phyloP scores from a whole-genome alignment of 2,329 filamentous ascomycete genomes.

The Reticulascus tulasneorum region DNA sequence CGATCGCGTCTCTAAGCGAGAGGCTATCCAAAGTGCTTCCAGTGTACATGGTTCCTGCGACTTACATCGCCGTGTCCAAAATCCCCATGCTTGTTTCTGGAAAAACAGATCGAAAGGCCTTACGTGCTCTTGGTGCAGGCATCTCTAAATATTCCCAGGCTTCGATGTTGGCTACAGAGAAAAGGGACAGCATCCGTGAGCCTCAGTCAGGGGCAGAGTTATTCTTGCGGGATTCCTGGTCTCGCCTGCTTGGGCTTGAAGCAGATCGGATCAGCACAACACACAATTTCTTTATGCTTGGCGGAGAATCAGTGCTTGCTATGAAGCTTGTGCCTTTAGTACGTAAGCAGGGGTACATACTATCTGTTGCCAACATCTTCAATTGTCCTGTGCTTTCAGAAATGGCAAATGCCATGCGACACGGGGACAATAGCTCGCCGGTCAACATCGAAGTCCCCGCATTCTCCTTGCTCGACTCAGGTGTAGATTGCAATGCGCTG shows the following conservation, averaged over 20 bases:
- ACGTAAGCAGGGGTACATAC: background rate
- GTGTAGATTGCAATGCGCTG: background rate
- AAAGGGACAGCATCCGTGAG: too few relatives aligned
- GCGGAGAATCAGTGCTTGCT: constrained; percentile 20
- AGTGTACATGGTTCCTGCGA: constrained; percentile 14
- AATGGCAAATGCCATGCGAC: too few relatives aligned
- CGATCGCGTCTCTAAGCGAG: too few relatives aligned
- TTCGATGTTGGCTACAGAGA: background rate
- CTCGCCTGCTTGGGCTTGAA: constrained; percentile 4
- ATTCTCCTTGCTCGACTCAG: too few relatives aligned
- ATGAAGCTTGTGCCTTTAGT: constrained; percentile 18
- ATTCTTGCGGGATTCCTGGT: constrained; percentile 11
- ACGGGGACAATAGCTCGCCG: too few relatives aligned
- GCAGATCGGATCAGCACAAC: constrained; percentile 22
- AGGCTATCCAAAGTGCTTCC: too few relatives aligned
- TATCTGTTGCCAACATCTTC: constrained; percentile 15
- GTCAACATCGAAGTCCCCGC: too few relatives aligned
- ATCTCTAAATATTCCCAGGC: constrained; percentile 7
- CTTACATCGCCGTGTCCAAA: constrained; percentile 8
- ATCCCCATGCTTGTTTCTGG: constrained; percentile 7
- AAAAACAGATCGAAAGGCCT: constrained; percentile 13
- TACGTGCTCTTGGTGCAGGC: constrained; percentile 6
- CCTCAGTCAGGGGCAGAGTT: background rate
- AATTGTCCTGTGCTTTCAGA: constrained; percentile 2
- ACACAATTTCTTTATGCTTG: constrained; percentile 20